A percentile compares a stretch with the other conserved stretches of the same genome.
These are phyloP conservation scores for Solanum piurae DNA, from an alignment of 257 asterid species.

Conservation along the genomic window DNA sequence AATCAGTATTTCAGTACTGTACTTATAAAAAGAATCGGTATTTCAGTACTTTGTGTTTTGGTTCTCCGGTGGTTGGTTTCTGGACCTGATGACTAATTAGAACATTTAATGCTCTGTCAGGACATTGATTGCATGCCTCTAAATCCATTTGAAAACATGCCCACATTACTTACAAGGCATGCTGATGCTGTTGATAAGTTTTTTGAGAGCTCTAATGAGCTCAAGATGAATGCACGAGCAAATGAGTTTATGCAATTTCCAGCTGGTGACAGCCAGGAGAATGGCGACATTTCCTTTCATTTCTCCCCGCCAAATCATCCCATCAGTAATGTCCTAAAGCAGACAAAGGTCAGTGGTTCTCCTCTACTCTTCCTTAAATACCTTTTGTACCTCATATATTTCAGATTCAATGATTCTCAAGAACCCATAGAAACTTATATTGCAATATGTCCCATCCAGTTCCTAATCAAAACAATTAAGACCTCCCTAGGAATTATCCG, in stretches of 20 bases:
- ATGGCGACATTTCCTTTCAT: constrained; percentile 28
- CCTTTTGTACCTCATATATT: not conserved
- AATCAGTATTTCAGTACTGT: not conserved
- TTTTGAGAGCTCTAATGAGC: constrained; percentile 47
- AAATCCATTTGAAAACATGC: constrained; percentile 63
- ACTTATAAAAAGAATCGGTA: not conserved
- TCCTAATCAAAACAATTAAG: not conserved
- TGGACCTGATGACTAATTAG: not conserved
- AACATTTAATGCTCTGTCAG: constrained; percentile 31
- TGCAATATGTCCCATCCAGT: not conserved
- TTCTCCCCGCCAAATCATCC: constrained; percentile 41
- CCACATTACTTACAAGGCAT: constrained; percentile 45
- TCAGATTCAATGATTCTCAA: not conserved
- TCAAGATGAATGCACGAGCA: constrained; percentile 36
- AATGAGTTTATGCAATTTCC: constrained; percentile 37
- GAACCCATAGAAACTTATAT: not conserved
- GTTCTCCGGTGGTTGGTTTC: not conserved
- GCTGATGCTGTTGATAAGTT: constrained; percentile 39
- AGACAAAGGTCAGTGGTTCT: constrained; percentile 39
- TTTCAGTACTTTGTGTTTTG: not conserved
- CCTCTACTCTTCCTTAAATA: constrained; percentile 4
- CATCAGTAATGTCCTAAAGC: constrained; percentile 33
- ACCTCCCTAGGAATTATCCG: not conserved
- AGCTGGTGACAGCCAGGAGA: constrained; percentile 37
- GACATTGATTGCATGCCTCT: constrained; percentile 91